Evolutionary conservation across 495 filamentous ascomycete genomes (phyloP), one percentile per base, ranked within the genome.

Genomic region (Staphylotrichum longicolle): DNA sequence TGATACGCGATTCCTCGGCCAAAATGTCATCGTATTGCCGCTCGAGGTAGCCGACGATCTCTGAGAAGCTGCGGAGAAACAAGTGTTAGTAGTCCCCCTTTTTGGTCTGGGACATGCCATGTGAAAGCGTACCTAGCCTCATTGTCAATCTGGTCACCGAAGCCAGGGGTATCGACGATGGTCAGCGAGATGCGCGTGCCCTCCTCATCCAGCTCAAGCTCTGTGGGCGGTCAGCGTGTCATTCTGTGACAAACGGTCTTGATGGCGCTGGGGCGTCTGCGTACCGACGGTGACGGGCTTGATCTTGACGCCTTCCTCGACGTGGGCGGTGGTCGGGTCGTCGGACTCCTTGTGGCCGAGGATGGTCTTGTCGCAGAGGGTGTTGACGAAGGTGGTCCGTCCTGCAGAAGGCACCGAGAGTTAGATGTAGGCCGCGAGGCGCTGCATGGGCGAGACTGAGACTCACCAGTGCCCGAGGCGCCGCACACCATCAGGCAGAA

Each of bases 401-500:
- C 94, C 94, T 96, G 70, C 45, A 54, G 15, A 10, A 54, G 37
- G 51, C 63, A 42, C 63, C 41, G 61, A 63, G 50, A 55, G 64
- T 78, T 71, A 72, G 63, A 39, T 6, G 58, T 46, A 8, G 61
- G 56, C 46, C 12, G 41, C 11, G 12, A 33, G 10, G 8, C n/a
- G 55, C 33, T 8, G 20, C 8, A 35, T 8, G 42, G 42, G 11
- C 55, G 57, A 44, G 54, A 30, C 34, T 40, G 45, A 65, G 48
- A 80, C 85, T 68, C 85, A 97, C 93, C 93, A 75, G 94, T 98
- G 76, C 94, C 94, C 68, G 93, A 96, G 72, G 94, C 93, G 79
- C 94, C 94, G 75, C 95, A 98, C 68, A 98, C 94, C 94, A 98
- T 98, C 87, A 98, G 74, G 80, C 93, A 98, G 83, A 98, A 98